Conservation (phyloP, 495 filamentous ascomycete species). For the Xylaria acuta region DNA sequence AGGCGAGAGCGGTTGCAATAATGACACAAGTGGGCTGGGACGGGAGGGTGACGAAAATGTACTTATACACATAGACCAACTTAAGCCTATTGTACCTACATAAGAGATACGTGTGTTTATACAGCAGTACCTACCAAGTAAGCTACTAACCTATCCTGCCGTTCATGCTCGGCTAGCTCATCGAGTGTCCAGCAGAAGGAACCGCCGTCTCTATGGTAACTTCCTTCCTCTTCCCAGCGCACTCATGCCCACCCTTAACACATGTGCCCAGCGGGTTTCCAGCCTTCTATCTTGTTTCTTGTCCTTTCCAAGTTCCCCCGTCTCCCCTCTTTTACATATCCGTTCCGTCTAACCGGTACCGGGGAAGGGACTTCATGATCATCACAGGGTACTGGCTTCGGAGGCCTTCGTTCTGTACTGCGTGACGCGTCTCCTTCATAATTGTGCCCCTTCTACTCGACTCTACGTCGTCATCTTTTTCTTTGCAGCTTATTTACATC, state of each 20-base stretch:
- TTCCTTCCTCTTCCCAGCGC: neutral
- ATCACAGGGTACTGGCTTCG: neutral
- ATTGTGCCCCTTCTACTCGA: neutral
- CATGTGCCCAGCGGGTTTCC: neutral
- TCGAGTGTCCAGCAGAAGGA: neutral
- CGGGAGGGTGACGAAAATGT: too few relatives aligned
- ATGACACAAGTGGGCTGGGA: neutral
- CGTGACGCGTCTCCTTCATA: neutral
- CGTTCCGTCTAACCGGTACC: neutral
- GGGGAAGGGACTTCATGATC: neutral
- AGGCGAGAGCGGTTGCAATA: neutral
- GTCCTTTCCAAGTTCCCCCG: neutral
- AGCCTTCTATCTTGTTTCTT: neutral
- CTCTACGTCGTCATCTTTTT: neutral
- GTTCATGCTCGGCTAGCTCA: neutral
- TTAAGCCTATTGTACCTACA: neutral
- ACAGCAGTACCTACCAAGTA: neutral
- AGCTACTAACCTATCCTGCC: neutral
- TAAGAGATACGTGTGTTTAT: neutral
- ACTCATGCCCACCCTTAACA: neutral
- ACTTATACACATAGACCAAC: neutral
- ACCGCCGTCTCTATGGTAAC: neutral
- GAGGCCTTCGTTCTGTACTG: neutral
- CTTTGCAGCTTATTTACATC: neutral
- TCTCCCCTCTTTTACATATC: neutral